phyloP scores from a whole-genome alignment of 805 yeast species.

The Starmerella floricola region DNA sequence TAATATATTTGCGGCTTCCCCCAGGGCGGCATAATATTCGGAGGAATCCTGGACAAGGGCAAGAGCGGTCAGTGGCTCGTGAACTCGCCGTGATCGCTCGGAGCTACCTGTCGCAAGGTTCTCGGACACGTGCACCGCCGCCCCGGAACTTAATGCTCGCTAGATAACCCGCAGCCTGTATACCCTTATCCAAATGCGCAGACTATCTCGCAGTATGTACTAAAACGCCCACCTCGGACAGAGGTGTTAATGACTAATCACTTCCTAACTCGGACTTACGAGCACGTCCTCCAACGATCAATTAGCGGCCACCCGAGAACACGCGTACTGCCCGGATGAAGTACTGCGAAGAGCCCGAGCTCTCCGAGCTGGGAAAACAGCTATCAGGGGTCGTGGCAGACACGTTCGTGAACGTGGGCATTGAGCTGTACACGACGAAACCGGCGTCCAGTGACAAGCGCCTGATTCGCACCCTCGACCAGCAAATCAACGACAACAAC shows the following conservation, averaged over 20 bases:
- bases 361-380: conserved; percentile 82
- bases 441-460: conserved; percentile 84
- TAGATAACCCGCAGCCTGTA: neutral
- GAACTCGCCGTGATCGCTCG: too few species aligned
- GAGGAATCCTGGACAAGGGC: too few species aligned
- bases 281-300: neutral
- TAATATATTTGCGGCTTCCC: too few species aligned
- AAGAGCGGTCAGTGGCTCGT: too few species aligned
- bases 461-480: conserved; percentile 74
- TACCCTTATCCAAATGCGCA: neutral
- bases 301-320: neutral
- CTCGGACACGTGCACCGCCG: too few species aligned
- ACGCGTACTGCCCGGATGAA: conserved; percentile 25
- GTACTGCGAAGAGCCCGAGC: conserved; percentile 87
- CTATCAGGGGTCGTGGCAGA: conserved; percentile 67
- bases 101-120: too few species aligned
- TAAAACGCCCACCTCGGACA: neutral
- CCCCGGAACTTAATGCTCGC: too few species aligned
- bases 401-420: conserved; percentile 69
- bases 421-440: conserved; percentile 89
- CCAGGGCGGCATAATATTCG: too few species aligned
- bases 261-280: conserved; percentile 6
- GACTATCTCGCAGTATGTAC: neutral
- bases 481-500: conserved; percentile 43
- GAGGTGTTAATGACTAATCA: neutral